Conservation (phyloP, 2,329 filamentous ascomycete species). For the Cladophialophora chaetospira region DNA sequence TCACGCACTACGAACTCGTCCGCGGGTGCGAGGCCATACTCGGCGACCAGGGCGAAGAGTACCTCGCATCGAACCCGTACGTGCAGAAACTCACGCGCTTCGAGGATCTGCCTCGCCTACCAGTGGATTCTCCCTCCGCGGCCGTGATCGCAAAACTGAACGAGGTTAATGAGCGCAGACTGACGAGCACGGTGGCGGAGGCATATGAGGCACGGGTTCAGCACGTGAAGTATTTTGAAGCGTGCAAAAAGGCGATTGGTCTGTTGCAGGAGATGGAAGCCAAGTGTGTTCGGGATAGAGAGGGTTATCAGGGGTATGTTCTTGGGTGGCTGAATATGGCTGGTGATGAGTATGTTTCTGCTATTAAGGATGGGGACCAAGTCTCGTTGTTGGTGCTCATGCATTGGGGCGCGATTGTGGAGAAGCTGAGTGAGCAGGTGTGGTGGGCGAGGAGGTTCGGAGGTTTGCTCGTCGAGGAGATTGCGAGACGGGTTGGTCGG, state of each 20-base stretch:
- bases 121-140: conserved; percentile 10
- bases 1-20: conserved; percentile 24
- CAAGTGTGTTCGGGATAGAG: conserved; percentile 16
- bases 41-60: conserved; percentile 14
- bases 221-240: conserved; percentile 19
- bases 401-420: conserved; percentile 29
- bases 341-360: conserved; percentile 26
- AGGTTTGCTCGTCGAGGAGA: conserved; percentile 22
- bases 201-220: conserved; percentile 8
- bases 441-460: conserved; percentile 30
- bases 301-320: conserved; percentile 20
- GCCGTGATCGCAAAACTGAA: conserved; percentile 12
- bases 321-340: conserved; percentile 28
- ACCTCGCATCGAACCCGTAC: conserved; percentile 21
- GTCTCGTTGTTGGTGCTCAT: conserved; percentile 28
- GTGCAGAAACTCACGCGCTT: conserved; percentile 21
- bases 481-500: conserved; percentile 6
- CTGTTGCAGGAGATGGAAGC: conserved; percentile 20
- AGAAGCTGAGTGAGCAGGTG: conserved; percentile 18
- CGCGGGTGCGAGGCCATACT: conserved; percentile 19
- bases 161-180: conserved; percentile 20
- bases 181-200: conserved; percentile 6
- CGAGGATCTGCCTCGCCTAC: conserved; percentile 12
- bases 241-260: conserved; percentile 23
- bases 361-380: conserved; percentile 20